phyloP scores from a whole-genome alignment of 768 basidiomycete genomes.

The Daedaleopsis sinensis region DNA sequence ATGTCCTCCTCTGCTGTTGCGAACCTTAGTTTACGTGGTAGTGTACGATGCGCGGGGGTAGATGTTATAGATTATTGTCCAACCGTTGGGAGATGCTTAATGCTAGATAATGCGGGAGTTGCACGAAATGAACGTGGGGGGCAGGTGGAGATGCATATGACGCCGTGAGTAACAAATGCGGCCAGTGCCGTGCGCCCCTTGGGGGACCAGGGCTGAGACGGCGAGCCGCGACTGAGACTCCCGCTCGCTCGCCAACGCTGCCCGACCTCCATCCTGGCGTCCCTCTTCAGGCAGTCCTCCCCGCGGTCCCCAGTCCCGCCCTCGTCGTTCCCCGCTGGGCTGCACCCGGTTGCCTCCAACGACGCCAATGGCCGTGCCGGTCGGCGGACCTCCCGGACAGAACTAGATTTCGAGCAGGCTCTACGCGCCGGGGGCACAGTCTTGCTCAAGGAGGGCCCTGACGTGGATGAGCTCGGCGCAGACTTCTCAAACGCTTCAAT shows the following conservation, averaged over 20 bases:
- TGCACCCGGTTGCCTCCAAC: constrained; percentile 60
- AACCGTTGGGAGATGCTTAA: constrained; percentile 5
- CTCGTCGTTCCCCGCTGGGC: constrained; percentile 49
- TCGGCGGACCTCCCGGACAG: constrained; percentile 69
- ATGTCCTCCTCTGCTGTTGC: constrained; percentile 13
- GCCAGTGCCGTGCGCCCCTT: constrained; percentile 4
- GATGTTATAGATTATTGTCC: constrained; percentile 29
- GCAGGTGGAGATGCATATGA: background rate
- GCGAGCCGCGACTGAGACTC: constrained; percentile 1
- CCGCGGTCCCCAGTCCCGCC: constrained; percentile 48
- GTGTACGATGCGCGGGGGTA: constrained; percentile 27
- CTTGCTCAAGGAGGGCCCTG: constrained; percentile 67
- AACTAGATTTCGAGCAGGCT: constrained; percentile 83
- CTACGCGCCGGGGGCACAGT: constrained; percentile 69
- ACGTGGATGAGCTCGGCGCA: constrained; percentile 69
- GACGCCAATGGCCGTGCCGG: constrained; percentile 42
- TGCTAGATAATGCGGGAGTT: too few relatives aligned
- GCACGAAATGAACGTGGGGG: too few relatives aligned
- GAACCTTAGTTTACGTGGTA: constrained; percentile 7
- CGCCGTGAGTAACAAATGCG: background rate
- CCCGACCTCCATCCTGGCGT: constrained; percentile 57
- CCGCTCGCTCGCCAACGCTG: constrained; percentile 6
- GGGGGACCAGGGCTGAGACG: constrained; percentile 1
- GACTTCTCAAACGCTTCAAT: constrained; percentile 41
- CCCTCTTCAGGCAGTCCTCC: constrained; percentile 56